Base-by-base conservation (phyloP, 345 rosid genomes). In the Eucalyptus marginata region DNA sequence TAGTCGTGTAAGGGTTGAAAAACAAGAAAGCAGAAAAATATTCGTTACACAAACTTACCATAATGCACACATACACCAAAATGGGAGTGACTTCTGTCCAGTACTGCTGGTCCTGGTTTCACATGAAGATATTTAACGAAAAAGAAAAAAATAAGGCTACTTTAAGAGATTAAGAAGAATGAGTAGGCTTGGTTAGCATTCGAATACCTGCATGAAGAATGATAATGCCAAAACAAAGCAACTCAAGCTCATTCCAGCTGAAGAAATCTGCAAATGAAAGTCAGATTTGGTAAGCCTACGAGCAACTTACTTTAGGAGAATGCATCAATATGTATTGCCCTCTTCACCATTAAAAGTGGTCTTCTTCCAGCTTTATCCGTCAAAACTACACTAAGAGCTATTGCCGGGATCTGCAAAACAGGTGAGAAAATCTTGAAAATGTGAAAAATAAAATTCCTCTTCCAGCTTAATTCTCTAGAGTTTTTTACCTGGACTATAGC, bases 331-430 rank as follows among this genome's bases (percentile, higher is more conserved):
- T 59, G 46, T 16, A 1, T 18, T 27, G 52, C 22, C 50, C 27
- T 50, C 44, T 6, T 47, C n/a, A 76, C 47, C 86, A 50, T 49
- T 24, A 66, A 49, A 81, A 88, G 76, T 10, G 44, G 89, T 33
- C 89, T 54, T 88, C 94, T 89, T 87, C 94, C 93, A 10, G 29
- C 66, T 86, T 87, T 90, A 89, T 93, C 94, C 13, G 86, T 90
- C 31, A 90, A 59, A 15, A 90, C 18, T 33, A 93, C 20, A 7
- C 90, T 64, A 8, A 87, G 44, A 29, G 52, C 36, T 4, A 84
- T 71, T 43, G 76, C 76, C 3, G 90, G 93, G 76, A 92, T 86
- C 92, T 92, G 90, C 49, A 89, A 11, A 87, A 64, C 5, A 62
- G 20, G 18, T 6, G 36, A 5, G 22, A 16, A 71, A 71, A 31